Evolutionary conservation across 805 yeast species (phyloP), one percentile per base, ranked within the genome.

Genomic region (Saccharomycopsis oosterbeekiorum): DNA sequence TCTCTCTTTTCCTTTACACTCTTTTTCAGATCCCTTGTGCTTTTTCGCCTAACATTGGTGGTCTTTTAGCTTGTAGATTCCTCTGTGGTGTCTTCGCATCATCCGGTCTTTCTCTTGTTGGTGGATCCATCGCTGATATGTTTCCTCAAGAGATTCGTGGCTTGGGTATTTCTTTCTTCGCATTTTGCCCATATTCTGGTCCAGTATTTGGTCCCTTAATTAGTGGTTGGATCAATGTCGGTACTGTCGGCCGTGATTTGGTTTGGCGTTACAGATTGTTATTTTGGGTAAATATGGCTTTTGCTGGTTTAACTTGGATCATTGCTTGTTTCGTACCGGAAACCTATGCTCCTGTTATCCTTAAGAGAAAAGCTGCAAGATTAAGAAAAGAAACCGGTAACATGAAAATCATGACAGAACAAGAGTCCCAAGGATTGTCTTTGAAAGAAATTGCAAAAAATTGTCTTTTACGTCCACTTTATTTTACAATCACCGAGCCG

Each of bases 251-350:
- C 39, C 58, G 42, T 14, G 64, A 62, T 26, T 12, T 63, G 6
- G 59, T 42, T n/a, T 61, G 65, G 64, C 76, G 87, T 67, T 78
- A 84, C 69, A 91, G 85, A 55, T 71, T 89, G 43, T 81, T 91
- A 69, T 82, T 88, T 65, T 91, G 97, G 97, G 92, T 89, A 60
- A 91, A 90, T 71, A 82, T 91, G 89, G 96, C 92, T 3, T 89
- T 91, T 74, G 88, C 94, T 1, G 97, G 97, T 65, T 80, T 82
- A 3, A 84, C 86, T 84, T 86, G 92, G 88, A 76, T 90, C 39
- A 65, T 80, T 21, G 78, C 84, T 53, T 71, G 83, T 14, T 67
- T 78, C 17, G 81, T 91, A 37, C 97, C 97, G n/a, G 97, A 91
- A 75, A 91, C 97, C 19, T 88, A 85, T 72, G 88, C 94, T 2